These are phyloP conservation scores for Fusarium udum DNA, from an alignment of 2,329 filamentous ascomycete genomes.

Conservation along the genomic window DNA sequence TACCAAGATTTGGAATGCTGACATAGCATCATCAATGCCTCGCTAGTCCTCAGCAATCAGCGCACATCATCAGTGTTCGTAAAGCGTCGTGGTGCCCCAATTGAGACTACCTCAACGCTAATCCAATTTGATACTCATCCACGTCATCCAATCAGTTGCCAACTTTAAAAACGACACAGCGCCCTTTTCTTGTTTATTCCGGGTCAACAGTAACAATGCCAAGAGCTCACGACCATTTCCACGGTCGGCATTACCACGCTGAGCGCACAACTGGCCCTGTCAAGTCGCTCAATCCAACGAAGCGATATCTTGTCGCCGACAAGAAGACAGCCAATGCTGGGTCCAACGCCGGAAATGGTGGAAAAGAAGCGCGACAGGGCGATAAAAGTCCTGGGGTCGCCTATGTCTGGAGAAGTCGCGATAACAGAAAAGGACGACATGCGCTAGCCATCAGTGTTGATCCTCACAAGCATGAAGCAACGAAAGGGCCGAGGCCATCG, in stretches of 20 bases:
- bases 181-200: background rate
- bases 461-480: conserved; percentile 10
- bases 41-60: background rate
- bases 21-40: background rate
- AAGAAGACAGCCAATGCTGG: background rate
- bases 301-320: background rate
- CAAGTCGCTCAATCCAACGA: conserved; percentile 12
- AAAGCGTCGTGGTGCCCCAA: background rate
- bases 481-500: conserved; percentile 33
- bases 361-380: background rate
- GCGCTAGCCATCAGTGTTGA: conserved; percentile 39
- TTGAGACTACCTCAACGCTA: background rate
- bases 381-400: conserved; percentile 41
- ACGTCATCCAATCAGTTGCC: background rate
- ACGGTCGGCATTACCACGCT: conserved; percentile 13
- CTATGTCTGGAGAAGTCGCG: conserved; percentile 53
- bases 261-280: conserved; percentile 8
- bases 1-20: background rate
- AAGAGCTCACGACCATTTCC: conserved; percentile 10
- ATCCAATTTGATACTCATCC: background rate
- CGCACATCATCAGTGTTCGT: background rate
- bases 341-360: background rate
- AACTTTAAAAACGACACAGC: background rate
- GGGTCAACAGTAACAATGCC: background rate
- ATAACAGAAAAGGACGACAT: conserved; percentile 56